phyloP scores from a whole-genome alignment of 805 yeast species.

The Tetrapisispora phaffii region DNA sequence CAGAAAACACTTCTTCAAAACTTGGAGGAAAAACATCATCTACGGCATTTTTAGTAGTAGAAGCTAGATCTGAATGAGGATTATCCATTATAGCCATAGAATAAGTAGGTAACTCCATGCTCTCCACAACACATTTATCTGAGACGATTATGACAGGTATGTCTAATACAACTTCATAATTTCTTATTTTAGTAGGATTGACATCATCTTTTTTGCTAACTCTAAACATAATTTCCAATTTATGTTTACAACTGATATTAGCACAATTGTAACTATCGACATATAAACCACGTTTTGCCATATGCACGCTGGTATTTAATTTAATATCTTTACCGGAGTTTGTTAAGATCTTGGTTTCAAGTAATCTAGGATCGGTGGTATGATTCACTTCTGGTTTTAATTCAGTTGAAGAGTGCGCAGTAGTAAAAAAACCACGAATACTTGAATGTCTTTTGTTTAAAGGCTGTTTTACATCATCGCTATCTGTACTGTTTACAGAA shows the following conservation, averaged over 20 bases:
- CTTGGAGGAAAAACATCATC: constrained; percentile 39
- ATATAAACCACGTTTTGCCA: constrained; percentile 33
- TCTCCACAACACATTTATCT: constrained; percentile 31
- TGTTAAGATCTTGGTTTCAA: constrained; percentile 12
- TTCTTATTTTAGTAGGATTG: constrained; percentile 43
- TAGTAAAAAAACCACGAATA: constrained; percentile 13
- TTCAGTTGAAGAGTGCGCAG: neutral
- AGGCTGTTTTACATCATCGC: constrained; percentile 5
- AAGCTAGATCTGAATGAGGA: constrained; percentile 1
- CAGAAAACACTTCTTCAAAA: constrained; percentile 51
- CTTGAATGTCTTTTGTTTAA: constrained; percentile 7
- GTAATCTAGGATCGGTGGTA: constrained; percentile 6
- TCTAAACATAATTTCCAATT: constrained; percentile 60
- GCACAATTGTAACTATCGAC: constrained; percentile 54
- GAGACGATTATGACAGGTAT: constrained; percentile 54
- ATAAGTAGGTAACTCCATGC: constrained; percentile 33
- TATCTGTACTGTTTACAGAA: constrained; percentile 9
- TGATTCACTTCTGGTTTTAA: neutral
- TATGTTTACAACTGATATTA: constrained; percentile 52
- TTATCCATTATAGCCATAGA: constrained; percentile 12
- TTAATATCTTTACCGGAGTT: constrained; percentile 15
- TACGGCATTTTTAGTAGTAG: neutral
- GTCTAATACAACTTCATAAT: constrained; percentile 72
- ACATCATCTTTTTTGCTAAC: constrained; percentile 53
- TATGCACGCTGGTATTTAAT: constrained; percentile 15